Evolutionary conservation across 2,329 filamentous ascomycete genomes (phyloP).

Genomic region (Pseudogymnoascus pannorum): DNA sequence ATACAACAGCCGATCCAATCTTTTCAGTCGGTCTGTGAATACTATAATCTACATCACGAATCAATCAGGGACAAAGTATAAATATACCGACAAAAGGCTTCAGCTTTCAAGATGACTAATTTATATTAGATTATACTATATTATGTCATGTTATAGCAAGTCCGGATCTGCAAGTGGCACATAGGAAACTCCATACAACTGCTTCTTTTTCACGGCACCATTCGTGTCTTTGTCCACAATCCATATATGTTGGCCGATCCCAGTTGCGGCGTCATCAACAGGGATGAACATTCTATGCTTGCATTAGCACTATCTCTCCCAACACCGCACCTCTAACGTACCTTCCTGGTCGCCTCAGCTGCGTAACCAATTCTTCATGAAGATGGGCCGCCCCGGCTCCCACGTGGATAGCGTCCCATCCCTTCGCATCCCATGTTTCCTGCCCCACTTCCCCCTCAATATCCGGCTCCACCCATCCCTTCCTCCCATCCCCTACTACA

Average conservation of each 20-base stretch:
- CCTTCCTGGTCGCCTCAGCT: conserved; percentile 71
- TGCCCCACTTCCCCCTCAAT: conserved; percentile 32
- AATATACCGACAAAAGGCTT: not conserved
- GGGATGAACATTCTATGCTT: conserved; percentile 63
- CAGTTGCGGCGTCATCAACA: conserved; percentile 48
- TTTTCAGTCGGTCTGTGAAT: not conserved
- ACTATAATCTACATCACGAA: not conserved
- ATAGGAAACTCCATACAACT: conserved; percentile 65
- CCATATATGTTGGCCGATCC: conserved; percentile 59
- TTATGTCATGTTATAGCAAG: not conserved
- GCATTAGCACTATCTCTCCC: conserved; percentile 12
- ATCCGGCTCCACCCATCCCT: conserved; percentile 47
- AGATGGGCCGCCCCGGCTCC: conserved; percentile 74
- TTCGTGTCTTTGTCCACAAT: conserved; percentile 63
- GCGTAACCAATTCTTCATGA: conserved; percentile 65
- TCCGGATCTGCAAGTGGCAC: conserved; percentile 66
- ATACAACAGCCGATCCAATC: not conserved
- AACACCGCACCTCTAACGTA: conserved; percentile 22
- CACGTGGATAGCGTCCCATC: conserved; percentile 93
- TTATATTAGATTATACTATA: not conserved
- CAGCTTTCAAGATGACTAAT: not conserved
- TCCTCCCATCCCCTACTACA: conserved; percentile 65
- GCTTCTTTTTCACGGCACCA: conserved; percentile 53
- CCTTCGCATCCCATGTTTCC: conserved; percentile 37
- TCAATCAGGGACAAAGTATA: not conserved